Evolutionary conservation across 257 asterid genomes (phyloP).

Genomic region (Scutellaria baicalensis): DNA sequence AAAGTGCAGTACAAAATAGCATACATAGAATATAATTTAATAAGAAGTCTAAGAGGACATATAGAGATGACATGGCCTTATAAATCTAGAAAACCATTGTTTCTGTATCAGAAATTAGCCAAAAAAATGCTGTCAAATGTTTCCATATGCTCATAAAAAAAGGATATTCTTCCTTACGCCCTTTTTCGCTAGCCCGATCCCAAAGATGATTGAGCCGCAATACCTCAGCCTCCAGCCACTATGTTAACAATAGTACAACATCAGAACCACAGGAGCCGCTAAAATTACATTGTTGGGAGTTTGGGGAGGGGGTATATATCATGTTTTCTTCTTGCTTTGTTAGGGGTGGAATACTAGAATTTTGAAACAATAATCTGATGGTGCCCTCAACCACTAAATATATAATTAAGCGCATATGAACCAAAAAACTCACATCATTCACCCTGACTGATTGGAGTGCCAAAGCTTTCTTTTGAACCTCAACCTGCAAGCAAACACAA

Average conservation of each 20-base stretch:
- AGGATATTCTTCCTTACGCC: constrained; percentile 42
- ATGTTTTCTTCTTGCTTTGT: too few relatives aligned
- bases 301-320: too few relatives aligned
- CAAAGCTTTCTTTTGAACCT: constrained; percentile 54
- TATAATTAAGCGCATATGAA: neutral
- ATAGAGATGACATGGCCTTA: too few relatives aligned
- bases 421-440: constrained; percentile 35
- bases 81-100: neutral
- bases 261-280: neutral
- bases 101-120: neutral
- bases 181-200: constrained; percentile 33
- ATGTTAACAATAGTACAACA: neutral
- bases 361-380: neutral
- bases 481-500: constrained; percentile 38
- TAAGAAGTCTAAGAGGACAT: too few relatives aligned
- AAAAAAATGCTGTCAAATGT: too few relatives aligned
- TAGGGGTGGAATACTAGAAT: neutral
- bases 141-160: neutral
- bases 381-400: neutral
- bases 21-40: too few relatives aligned
- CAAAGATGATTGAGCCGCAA: constrained; percentile 30
- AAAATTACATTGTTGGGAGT: neutral
- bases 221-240: constrained; percentile 39
- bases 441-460: constrained; percentile 47
- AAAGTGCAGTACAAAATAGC: too few relatives aligned